Evolutionary conservation across 148 eudicot genomes (phyloP), one percentile per base, ranked within the genome.

Genomic region (Polygonum maritimum): DNA sequence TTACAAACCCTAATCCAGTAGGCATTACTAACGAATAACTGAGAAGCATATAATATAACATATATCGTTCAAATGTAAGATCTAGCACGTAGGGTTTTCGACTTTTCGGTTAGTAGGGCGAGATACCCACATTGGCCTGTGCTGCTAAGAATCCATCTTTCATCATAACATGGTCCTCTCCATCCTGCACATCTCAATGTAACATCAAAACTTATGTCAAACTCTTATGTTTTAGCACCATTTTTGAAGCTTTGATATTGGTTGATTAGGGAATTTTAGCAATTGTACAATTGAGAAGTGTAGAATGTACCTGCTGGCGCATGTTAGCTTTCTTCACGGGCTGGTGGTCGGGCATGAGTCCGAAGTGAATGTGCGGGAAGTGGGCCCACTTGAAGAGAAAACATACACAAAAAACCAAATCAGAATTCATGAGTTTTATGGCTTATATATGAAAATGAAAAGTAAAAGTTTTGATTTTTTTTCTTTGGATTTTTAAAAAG

Each of bases 361-460:
- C 97, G 89, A 95, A 95, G 82, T 92, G 99, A 73, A 95, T 95
- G 89, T 95, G 97, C 52, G 99, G 99, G 76, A 92, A 95, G 87
- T 92, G 97, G 87, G 99, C 99, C 99, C 99, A 95, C 99, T 95
- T 69, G 39, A 4, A 5, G 39, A 4, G 1, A 15, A 31, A 19
- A 67, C 15, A 63, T 11, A 60, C 31, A 54, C 44, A 48, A 49
- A 80, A 18, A 74, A 47, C 49, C 48, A 63, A 15, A 31, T 35
- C 31, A 3, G 31, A 57, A 22, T 57, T 57, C 19, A 57, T 9
- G 33, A 57, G 21, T 54, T 54, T 15, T 10, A 54, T 54, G 26
- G 21, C 22, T 54, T n/a, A 54, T 26, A 26, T 26, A 26, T 26
- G 31, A 26, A 26, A 26, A 26, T 54, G 19, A 15, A 51, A 51